A percentile compares a stretch with the other conserved stretches of the same genome.
Evolutionary conservation across 1,284 basidiomycete genomes (phyloP).

Genomic region (Apiotrichum akiyoshidainum): DNA sequence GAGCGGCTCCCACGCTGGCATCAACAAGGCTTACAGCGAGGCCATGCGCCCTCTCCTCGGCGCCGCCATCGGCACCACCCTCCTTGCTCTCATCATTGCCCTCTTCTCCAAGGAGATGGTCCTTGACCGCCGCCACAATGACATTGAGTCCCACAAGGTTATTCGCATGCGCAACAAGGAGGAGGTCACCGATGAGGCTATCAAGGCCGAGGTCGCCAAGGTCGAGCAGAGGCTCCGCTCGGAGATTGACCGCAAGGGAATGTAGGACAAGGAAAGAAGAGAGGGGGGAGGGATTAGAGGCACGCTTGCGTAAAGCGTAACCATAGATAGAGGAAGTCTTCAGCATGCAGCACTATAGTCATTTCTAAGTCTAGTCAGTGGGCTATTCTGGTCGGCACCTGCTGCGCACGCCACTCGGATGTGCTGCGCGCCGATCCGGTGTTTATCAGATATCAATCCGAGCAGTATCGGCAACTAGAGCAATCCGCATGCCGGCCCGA

Average conservation of each 20-base stretch:
- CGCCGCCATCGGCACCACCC: conserved; percentile 28
- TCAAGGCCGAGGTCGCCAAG: conserved; percentile 9
- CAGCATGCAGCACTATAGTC: background rate
- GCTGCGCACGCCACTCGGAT: too few species aligned
- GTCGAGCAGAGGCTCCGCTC: conserved; percentile 7
- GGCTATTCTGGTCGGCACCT: too few species aligned
- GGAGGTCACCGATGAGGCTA: conserved; percentile 12
- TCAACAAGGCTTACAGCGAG: conserved; percentile 36
- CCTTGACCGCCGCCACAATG: conserved; percentile 36
- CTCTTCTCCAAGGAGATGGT: conserved; percentile 31
- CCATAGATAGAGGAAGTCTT: too few species aligned
- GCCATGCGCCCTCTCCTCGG: conserved; percentile 26
- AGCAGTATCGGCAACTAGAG: too few species aligned
- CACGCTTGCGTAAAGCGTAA: too few species aligned
- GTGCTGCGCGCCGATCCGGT: too few species aligned
- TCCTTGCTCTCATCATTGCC: conserved; percentile 29
- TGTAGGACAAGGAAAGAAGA: background rate
- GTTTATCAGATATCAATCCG: too few species aligned
- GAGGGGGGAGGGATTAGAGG: too few species aligned
- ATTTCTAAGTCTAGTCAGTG: too few species aligned
- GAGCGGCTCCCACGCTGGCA: conserved; percentile 21
- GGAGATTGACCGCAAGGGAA: background rate
- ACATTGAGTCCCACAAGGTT: conserved; percentile 30
- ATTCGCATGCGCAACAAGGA: conserved; percentile 28
- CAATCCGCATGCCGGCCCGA: too few species aligned